phyloP scores from a whole-genome alignment of 306 rosid species.

The Alnus glutinosa region DNA sequence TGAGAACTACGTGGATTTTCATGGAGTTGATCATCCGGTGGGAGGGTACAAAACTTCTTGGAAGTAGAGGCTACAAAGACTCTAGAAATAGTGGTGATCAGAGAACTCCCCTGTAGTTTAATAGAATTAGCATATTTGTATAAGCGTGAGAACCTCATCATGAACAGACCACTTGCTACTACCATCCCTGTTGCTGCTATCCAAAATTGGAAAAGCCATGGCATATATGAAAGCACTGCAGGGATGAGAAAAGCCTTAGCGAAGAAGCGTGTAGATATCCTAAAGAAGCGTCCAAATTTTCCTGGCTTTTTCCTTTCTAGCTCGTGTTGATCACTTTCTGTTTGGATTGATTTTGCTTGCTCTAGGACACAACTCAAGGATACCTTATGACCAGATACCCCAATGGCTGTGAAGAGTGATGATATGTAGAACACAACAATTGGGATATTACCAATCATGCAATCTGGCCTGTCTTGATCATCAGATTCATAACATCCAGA shows the following conservation, averaged over 20 bases:
- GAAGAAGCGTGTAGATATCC: no score
- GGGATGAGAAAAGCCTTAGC: no score
- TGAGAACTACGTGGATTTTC: not conserved
- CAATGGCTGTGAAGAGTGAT: not conserved
- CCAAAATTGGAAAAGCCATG: conserved; percentile 31
- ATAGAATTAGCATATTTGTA: not conserved
- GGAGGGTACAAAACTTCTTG: conserved; percentile 12
- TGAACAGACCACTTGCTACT: conserved; percentile 23
- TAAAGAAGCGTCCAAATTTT: no score
- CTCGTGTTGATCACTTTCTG: no score
- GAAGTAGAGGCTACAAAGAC: conserved; percentile 30
- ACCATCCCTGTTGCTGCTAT: conserved; percentile 14
- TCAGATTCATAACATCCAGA: no score
- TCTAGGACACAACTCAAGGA: not conserved
- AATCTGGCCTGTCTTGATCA: no score
- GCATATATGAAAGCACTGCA: no score
- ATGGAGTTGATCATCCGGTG: not conserved
- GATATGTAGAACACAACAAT: not conserved
- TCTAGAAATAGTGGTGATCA: conserved; percentile 25
- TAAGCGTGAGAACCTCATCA: conserved; percentile 15
- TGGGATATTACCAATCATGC: not conserved
- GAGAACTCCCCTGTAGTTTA: conserved; percentile 28
- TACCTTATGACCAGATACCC: not conserved
- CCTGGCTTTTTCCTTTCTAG: no score
- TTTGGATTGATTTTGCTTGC: not conserved